Base-by-base conservation (phyloP, 139 green algal genomes). In the Chlorella sp. region DNA sequence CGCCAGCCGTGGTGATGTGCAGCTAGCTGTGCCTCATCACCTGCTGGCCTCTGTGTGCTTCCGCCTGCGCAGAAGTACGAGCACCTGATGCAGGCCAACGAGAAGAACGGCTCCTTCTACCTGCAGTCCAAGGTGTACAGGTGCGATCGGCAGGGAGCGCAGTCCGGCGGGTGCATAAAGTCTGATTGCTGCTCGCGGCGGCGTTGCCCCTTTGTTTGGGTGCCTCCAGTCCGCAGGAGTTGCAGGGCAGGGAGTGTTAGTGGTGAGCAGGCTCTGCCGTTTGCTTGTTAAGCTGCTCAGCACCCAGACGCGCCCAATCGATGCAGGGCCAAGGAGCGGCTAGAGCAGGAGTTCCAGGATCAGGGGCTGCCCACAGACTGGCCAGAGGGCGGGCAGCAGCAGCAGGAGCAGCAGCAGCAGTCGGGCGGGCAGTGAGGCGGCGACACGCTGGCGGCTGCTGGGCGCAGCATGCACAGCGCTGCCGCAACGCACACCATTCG, bases 41-140 rank as follows among this genome's bases (percentile, higher is more conserved):
- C 38, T 56, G 30, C 44, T n/a, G 26, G 11, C 51, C 15, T 2
- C 51, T 23, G 12, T 15, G 3, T 18, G 34, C 34, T 64, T 32
- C 25, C 41, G 2, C 5, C 41, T 63, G 25, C 34, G 63, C 87
- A 94, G 90, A 91, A 92, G 67, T 98, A 95, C 75, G 89, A 97
- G 71, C 92, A 97, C 82, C 78, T 98, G 78, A 96, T 95, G 36
- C 55, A 80, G 38, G 87, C 88, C 12, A 98, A 98, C 87, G 93
- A 98, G 88, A 94, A 97, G 91, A 78, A 91, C 62, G 96, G 96
- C 25, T 95, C 93, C 21, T 98, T 98, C 88, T 98, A 98, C 89
- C 84, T 98, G 60, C 92, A 97, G 88, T 96, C 91, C 65, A 98
- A 98, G 89, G 92, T 98, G 5, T 94, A 94, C 80, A 80, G 94